Conservation (phyloP, 441 rosid species). For the Populus hybrid region DNA sequence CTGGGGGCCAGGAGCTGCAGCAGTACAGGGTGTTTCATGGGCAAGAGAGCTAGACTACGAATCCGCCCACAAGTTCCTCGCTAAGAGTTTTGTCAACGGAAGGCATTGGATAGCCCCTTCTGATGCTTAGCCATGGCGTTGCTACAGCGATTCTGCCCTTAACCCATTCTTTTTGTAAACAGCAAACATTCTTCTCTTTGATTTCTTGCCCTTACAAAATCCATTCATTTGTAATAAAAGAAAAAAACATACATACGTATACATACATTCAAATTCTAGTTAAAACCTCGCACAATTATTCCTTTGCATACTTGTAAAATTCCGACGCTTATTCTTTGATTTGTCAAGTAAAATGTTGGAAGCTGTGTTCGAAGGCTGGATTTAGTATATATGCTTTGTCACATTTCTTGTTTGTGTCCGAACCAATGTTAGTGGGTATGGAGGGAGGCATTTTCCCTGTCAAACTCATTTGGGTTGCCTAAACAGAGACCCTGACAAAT, state of each 20-base stretch:
- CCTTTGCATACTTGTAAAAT: neutral
- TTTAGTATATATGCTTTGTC: neutral
- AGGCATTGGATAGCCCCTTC: constrained; percentile 83
- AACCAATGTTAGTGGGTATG: neutral
- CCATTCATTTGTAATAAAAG: neutral
- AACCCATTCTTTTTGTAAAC: neutral
- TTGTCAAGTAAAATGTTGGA: neutral
- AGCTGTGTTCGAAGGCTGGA: neutral
- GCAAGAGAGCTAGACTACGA: constrained; percentile 76
- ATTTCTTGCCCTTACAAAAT: neutral
- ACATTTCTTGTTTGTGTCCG: neutral
- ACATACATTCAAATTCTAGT: no score
- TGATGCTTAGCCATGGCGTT: constrained; percentile 44
- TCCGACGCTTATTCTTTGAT: neutral
- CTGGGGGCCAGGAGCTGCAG: constrained; percentile 82
- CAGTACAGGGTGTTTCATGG: constrained; percentile 78
- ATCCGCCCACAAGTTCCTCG: constrained; percentile 71
- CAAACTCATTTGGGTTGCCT: neutral
- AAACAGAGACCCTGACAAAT: no score
- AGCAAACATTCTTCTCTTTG: neutral
- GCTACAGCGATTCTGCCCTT: neutral
- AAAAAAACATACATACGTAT: no score
- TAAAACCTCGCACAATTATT: no score
- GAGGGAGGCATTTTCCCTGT: neutral
- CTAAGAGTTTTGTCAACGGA: constrained; percentile 86